Evolutionary conservation across 148 eudicot species (phyloP).

Genomic region (Limonium bicolor): DNA sequence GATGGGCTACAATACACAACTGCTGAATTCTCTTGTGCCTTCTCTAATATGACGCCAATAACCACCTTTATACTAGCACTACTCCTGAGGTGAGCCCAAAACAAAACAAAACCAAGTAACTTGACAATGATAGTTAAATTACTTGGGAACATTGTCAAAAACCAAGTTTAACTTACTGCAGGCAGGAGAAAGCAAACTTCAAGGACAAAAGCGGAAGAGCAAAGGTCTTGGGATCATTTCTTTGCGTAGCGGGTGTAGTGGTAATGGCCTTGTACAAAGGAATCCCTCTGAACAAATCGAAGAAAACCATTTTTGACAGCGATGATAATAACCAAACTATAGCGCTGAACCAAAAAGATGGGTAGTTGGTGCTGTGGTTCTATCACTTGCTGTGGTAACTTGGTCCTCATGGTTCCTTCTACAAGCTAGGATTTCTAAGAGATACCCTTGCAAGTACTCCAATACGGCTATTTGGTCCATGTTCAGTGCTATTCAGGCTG

Average conservation of each 20-base stretch:
- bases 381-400: conserved; percentile 22
- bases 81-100: conserved; percentile 26
- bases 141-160: too few relatives aligned
- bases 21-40: conserved; percentile 49
- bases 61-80: conserved; percentile 51
- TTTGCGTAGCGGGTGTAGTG: conserved; percentile 37
- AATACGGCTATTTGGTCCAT: conserved; percentile 51
- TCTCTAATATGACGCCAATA: conserved; percentile 50
- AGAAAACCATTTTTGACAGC: neutral
- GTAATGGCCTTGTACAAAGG: conserved; percentile 51
- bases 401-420: conserved; percentile 78
- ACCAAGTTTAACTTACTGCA: conserved; percentile 7
- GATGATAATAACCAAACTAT: neutral
- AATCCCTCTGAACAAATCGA: conserved; percentile 17
- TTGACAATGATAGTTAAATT: too few relatives aligned
- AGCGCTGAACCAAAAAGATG: conserved; percentile 12
- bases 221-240: conserved; percentile 38
- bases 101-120: too few relatives aligned
- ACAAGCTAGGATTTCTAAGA: conserved; percentile 50
- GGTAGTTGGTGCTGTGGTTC: conserved; percentile 33
- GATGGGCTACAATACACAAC: conserved; percentile 51
- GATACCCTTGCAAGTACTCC: conserved; percentile 36
- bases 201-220: conserved; percentile 50
- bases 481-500: conserved; percentile 50
- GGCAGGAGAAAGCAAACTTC: conserved; percentile 49